Base-by-base conservation (phyloP, 2,329 filamentous ascomycete genomes). In the Aureobasidium sp. region DNA sequence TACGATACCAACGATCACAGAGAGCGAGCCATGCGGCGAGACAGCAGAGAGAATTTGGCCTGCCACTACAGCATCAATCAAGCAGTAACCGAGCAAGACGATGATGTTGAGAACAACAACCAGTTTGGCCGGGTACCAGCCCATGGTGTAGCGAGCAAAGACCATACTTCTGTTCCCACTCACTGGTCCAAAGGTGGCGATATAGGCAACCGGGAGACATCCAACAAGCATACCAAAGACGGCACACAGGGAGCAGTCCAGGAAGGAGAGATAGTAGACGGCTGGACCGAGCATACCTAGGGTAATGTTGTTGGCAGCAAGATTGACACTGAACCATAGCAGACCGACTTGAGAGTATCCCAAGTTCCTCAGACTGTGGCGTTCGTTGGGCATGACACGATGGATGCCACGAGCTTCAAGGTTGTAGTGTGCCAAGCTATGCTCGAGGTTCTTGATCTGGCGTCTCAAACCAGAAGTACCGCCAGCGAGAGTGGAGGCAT, bases 31-130 rank as follows among this genome's bases (percentile, higher is more conserved):
- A 63, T 81, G 79, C 12, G 57, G 57, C 14, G 83, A 84, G 4
- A 89, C 83, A 1, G 86, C 86, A 5, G 83, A 86, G 1, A 90
- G 74, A 29, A 88, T 87, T 69, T 89, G 86, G 0, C 87, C 87
- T 1, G 83, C 84, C 17, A 89, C 79, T 6, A 89, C 84, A 37
- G 81, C 84, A 70, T 86, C 83, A 63, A 89, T 83, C 69, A 87
- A 74, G 20, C 78, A 77, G 66, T 87, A 87, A 9, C 84, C 69
- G 2, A 87, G 75, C 68, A 87, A 76, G 25, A 86, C 80, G 48
- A 87, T 79, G 51, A 87, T 75, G 67, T 87, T 87, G 62, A 88
- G 74, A 25, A 87, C 68, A 15, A 85, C 84, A 37, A 86, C 79
- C 8, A 88, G 71, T 71, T 87, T 87, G 58, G 81, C 81, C 0